Evolutionary conservation across 495 filamentous ascomycete species (phyloP).

Genomic region (Aspergillus olivimuriae): DNA sequence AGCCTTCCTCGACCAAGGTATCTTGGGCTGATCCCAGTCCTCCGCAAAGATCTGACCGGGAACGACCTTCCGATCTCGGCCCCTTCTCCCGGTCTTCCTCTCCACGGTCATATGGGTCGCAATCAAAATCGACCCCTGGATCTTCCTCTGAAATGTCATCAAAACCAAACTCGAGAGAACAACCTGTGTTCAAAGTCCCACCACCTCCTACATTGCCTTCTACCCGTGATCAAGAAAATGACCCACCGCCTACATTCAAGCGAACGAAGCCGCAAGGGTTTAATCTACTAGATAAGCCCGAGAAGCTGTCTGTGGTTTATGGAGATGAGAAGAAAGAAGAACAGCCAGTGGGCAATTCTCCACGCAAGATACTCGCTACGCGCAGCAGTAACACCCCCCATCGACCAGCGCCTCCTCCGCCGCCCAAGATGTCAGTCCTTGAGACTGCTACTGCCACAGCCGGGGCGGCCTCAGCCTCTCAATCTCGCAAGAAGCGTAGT

Average conservation of each 20-base stretch:
- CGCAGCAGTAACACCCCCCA: conserved; percentile 80
- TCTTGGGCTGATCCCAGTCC: conserved; percentile 43
- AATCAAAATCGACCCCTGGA: conserved; percentile 37
- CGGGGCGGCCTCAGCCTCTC: conserved; percentile 65
- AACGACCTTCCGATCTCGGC: conserved; percentile 25
- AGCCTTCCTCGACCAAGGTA: conserved; percentile 35
- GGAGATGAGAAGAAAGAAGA: conserved; percentile 45
- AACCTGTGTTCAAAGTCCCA: conserved; percentile 63
- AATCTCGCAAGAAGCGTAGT: conserved; percentile 65
- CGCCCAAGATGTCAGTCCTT: conserved; percentile 92
- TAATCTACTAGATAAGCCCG: conserved; percentile 51
- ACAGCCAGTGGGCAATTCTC: conserved; percentile 44
- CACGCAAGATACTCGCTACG: conserved; percentile 61
- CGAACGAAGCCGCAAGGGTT: conserved; percentile 55
- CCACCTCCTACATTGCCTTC: conserved; percentile 53
- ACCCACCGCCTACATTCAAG: conserved; percentile 69
- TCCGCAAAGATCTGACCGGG: conserved; percentile 19
- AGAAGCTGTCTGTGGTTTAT: conserved; percentile 47
- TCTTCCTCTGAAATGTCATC: conserved; percentile 35
- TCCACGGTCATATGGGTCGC: conserved; percentile 33
- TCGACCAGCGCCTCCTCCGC: conserved; percentile 73
- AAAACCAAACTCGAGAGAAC: conserved; percentile 29
- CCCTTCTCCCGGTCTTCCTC: conserved; percentile 35
- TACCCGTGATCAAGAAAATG: conserved; percentile 71
- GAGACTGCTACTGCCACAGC: conserved; percentile 84